Base-by-base conservation (phyloP, 441 rosid species). In the Rhodomyrtus psidioides region DNA sequence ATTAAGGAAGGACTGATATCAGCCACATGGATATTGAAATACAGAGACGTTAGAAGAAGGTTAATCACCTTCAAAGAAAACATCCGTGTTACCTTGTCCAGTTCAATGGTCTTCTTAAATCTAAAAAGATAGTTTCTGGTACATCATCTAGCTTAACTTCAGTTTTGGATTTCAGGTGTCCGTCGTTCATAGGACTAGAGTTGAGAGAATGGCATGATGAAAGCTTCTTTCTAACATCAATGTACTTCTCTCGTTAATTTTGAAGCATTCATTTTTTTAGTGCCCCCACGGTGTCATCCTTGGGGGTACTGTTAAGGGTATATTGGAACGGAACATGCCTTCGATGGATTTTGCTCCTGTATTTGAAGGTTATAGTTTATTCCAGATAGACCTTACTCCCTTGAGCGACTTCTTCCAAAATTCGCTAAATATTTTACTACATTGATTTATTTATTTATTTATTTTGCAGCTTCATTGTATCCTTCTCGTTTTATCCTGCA, bases 381-480 rank as follows among this genome's bases (percentile, higher is more conserved):
- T 65, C 26, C 76, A 65, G 76, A 65, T 65, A 4, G 24, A 12
- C 49, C 26, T 26, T 19, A 55, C 75, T 30, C 44, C 75, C 12
- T 62, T 2, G 46, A 27, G 65, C 82, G 8, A 83, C 74, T 65
- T 13, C 14, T 53, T 82, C 62, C 21, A 83, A 13, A 30, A 7
- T 54, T 26, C 46, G 46, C 51, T 53, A 13, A n/a, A 53, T 60
- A 26, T 58, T 83, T 15, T 34, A 17, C 26, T 5, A 21, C 55
- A 74, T 74, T 4, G 28, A 83, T 65, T 44, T 86, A 62, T 82
- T 86, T 85, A 3, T 51, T 12, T 3, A 12, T 51, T 51, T 51
- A 12, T 51, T 21, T 90, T 84, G 79, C 91, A 93, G 96, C 90
- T 94, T 90, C 92, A 91, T 92, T 9, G 92, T 92, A 49, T 93